Evolutionary conservation across 371 early-diverging fungal species (phyloP).

Genomic region (Massospora cicadina): DNA sequence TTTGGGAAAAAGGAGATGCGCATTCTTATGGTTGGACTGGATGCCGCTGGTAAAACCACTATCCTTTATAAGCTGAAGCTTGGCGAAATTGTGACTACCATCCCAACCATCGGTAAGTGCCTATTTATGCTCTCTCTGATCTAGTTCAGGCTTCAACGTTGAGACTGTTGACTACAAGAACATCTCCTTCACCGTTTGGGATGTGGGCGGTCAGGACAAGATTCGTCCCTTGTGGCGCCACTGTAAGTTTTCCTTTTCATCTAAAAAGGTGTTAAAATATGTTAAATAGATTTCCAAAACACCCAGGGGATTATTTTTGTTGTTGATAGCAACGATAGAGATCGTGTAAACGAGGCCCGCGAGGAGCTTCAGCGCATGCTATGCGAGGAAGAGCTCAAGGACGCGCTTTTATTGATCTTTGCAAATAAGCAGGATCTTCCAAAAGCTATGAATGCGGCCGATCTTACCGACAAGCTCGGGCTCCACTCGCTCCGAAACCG

Average conservation of each 20-base stretch:
- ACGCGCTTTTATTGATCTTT: conserved; percentile 63
- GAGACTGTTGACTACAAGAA: conserved; percentile 95
- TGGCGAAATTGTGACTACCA: conserved; percentile 95
- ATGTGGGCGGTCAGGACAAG: conserved; percentile 94
- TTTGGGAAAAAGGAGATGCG: conserved; percentile 67
- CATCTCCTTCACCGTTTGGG: conserved; percentile 94
- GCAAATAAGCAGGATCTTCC: conserved; percentile 89
- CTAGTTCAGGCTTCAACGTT: conserved; percentile 78
- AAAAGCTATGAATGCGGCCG: conserved; percentile 65
- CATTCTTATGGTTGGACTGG: conserved; percentile 83
- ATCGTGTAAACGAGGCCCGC: conserved; percentile 74
- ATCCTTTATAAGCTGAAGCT: conserved; percentile 75
- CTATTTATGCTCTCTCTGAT: not conserved
- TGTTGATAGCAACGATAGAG: conserved; percentile 84
- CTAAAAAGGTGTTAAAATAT: not conserved
- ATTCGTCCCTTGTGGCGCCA: conserved; percentile 87
- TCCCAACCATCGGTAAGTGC: conserved; percentile 82
- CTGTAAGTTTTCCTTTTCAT: conserved; percentile 24
- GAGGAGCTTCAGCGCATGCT: conserved; percentile 76
- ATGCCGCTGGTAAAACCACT: conserved; percentile 91
- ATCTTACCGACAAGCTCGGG: conserved; percentile 72
- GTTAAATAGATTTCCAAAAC: conserved; percentile 49
- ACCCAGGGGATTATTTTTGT: conserved; percentile 90
- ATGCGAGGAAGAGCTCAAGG: conserved; percentile 72
- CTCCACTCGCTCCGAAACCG: conserved; percentile 64